phyloP scores from a whole-genome alignment of 352 stramenopile genomes.

The Phytopythium cucurbitacearum region DNA sequence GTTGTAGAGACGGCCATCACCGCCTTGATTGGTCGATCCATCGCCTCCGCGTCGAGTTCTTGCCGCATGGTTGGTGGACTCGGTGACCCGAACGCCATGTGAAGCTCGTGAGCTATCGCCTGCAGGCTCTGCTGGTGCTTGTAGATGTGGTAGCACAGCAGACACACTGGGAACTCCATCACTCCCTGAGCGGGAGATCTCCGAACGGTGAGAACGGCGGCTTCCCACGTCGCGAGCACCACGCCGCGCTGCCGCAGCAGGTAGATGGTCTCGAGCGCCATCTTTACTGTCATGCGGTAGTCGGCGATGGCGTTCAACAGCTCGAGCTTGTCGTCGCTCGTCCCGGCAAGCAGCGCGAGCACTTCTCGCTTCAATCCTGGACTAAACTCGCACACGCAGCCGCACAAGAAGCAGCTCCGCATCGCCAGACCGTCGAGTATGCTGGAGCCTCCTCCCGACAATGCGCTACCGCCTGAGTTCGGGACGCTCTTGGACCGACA shows the following conservation, averaged over 20 bases:
- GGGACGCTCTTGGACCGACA: constrained; percentile 15
- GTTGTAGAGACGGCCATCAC: no score
- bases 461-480: constrained; percentile 2
- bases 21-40: no score
- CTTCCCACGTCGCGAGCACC: constrained; percentile 51
- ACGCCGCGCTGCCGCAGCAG: constrained; percentile 59
- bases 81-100: constrained; percentile 7
- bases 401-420: constrained; percentile 51
- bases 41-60: background rate
- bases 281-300: constrained; percentile 79
- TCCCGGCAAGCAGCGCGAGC: constrained; percentile 18
- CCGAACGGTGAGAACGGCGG: constrained; percentile 29
- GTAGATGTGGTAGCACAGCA: constrained; percentile 74
- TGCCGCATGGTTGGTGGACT: background rate
- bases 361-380: constrained; percentile 35
- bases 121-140: constrained; percentile 59
- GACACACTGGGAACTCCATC: constrained; percentile 60
- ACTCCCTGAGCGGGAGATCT: constrained; percentile 28
- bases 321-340: constrained; percentile 15
- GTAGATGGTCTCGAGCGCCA: constrained; percentile 67
- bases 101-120: constrained; percentile 39
- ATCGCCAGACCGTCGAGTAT: constrained; percentile 12
- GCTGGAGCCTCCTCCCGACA: constrained; percentile 3
- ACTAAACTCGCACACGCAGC: constrained; percentile 44
- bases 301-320: constrained; percentile 32